Conservation (phyloP, 805 yeast genomes). For the Saccharomyces paradoxus region DNA sequence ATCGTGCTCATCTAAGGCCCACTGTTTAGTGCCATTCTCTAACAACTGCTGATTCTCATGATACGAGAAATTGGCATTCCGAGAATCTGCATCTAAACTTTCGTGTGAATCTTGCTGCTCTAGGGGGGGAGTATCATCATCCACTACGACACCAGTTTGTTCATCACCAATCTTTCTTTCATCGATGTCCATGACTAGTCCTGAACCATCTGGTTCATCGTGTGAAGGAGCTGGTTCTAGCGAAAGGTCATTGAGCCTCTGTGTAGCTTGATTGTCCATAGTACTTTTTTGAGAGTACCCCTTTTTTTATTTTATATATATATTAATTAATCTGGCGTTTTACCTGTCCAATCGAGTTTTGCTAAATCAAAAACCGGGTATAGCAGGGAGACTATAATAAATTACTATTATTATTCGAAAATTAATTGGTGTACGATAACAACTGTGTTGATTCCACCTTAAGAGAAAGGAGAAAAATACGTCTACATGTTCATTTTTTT, state of each 20-base stretch:
- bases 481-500: neutral
- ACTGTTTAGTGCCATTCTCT: constrained; percentile 26
- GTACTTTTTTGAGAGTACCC: constrained; percentile 5
- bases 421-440: neutral
- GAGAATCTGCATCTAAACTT: constrained; percentile 5
- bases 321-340: neutral
- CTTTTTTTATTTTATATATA: constrained; percentile 1
- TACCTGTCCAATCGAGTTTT: neutral
- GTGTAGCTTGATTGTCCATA: constrained; percentile 1
- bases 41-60: constrained; percentile 26
- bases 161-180: neutral
- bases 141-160: neutral
- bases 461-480: neutral
- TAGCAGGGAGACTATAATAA: neutral
- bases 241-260: constrained; percentile 13
- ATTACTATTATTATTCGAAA: neutral
- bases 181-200: constrained; percentile 10
- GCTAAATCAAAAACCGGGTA: neutral
- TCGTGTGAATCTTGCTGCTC: constrained; percentile 4
- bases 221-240: constrained; percentile 24
- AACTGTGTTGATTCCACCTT: neutral
- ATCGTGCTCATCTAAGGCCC: constrained; percentile 23
- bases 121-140: neutral
- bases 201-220: constrained; percentile 16
- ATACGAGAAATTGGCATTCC: constrained; percentile 27